Percentiles rank a stretch among this genome's conserved stretches.
Conservation (phyloP, 192 early-diverging fungal genomes). For the Radiomyces spectabilis region DNA sequence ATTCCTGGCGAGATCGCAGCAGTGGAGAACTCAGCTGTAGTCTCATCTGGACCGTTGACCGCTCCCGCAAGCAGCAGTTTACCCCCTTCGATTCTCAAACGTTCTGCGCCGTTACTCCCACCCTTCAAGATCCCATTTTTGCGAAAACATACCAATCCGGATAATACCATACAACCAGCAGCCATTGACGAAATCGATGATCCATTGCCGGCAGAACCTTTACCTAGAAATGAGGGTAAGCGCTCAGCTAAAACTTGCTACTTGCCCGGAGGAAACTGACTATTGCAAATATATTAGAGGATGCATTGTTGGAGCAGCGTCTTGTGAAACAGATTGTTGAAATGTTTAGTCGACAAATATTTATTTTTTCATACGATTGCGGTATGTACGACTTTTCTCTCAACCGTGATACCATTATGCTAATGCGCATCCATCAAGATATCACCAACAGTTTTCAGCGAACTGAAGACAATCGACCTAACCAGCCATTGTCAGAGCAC, state of each 20-base stretch:
- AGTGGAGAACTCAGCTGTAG: too few species aligned
- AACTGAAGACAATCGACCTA: slow-evolving; percentile 20
- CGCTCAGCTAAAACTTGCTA: too few species aligned
- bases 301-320: slow-evolving; percentile 34
- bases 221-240: neutral
- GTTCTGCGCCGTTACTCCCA: too few species aligned
- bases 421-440: slow-evolving; percentile 15
- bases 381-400: slow-evolving; percentile 15
- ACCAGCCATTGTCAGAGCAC: neutral
- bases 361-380: slow-evolving; percentile 40
- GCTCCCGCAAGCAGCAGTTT: too few species aligned
- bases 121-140: too few species aligned
- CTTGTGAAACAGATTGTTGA: slow-evolving; percentile 37
- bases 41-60: too few species aligned
- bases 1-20: neutral
- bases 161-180: neutral
- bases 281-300: too few species aligned
- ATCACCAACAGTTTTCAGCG: slow-evolving; percentile 32
- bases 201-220: neutral
- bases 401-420: too few species aligned
- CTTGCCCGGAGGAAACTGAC: too few species aligned
- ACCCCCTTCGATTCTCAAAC: too few species aligned
- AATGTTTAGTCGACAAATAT: slow-evolving; percentile 35
- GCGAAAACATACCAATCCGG: neutral
- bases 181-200: neutral